Percentiles rank a stretch among this genome's conserved stretches.
phyloP scores from a whole-genome alignment of 306 rosid genomes.

The Oemleria cerasiformis region DNA sequence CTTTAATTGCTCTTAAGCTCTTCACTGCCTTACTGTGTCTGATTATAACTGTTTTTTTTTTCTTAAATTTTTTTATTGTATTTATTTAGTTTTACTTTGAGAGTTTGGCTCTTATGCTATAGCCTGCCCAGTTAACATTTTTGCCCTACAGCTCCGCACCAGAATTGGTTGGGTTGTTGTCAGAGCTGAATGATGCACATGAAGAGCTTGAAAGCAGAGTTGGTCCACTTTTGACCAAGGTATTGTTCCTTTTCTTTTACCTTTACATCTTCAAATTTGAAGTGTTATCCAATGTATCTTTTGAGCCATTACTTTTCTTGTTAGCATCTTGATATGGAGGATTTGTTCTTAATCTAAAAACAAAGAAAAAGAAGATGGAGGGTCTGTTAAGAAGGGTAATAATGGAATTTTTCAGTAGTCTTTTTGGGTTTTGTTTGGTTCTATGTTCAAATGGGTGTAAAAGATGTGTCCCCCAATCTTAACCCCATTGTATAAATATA shows the following conservation, averaged over 20 bases:
- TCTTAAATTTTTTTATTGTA: too few relatives aligned
- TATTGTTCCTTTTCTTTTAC: slow-evolving; percentile 19
- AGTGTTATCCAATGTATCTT: slow-evolving; percentile 26
- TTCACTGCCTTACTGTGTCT: too few relatives aligned
- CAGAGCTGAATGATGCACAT: slow-evolving; percentile 71
- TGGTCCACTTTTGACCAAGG: slow-evolving; percentile 70
- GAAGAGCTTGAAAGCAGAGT: slow-evolving; percentile 61
- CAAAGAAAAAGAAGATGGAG: not conserved
- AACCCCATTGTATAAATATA: too few relatives aligned
- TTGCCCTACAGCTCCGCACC: slow-evolving; percentile 70
- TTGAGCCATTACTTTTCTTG: slow-evolving; percentile 10
- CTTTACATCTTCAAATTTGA: not conserved
- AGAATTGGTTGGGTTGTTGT: slow-evolving; percentile 70
- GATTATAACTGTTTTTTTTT: too few relatives aligned
- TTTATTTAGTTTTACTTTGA: too few relatives aligned
- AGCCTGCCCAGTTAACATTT: too few relatives aligned
- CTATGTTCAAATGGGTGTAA: not conserved
- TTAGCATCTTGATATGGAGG: slow-evolving; percentile 1
- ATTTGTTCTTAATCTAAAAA: not conserved
- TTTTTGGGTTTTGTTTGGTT: not conserved
- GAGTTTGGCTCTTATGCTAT: too few relatives aligned
- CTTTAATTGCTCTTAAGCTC: too few relatives aligned
- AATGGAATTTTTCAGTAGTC: not conserved
- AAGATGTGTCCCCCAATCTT: too few relatives aligned
- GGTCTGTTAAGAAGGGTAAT: slow-evolving; percentile 2